Base-by-base conservation (phyloP, 2,329 filamentous ascomycete genomes). In the Paracorniculantispora psalliotae region DNA sequence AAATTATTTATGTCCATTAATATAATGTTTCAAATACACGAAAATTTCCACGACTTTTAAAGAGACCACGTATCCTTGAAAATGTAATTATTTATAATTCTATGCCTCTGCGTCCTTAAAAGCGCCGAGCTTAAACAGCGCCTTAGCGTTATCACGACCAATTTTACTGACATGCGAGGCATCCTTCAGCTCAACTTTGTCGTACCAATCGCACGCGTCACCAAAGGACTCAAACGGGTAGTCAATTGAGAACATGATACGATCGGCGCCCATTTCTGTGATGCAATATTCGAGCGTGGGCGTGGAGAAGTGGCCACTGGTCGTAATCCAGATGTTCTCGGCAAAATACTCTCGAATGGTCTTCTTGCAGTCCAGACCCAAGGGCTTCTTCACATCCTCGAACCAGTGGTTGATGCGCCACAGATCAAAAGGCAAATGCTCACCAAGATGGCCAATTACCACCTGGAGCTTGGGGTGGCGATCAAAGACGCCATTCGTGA, bases 301-400 rank as follows among this genome's bases (percentile, higher is more conserved):
- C 0, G 80, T 82, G 0, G 78, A 82, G 63, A 84, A 84, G 65
- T 84, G 78, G 0, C 81, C 82, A 58, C 73, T 77, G 0, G 81
- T 84, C 3, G 82, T 84, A 63, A 84, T 77, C 78, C 79, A 84
- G 59, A 84, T 71, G 66, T 84, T 84, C 41, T 76, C 63, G 23
- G 72, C 72, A 68, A 84, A 84, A 68, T 84, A 84, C 19, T 83
- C 75, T 21, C 73, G 73, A 63, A 78, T 75, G 0, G 74, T 77
- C 69, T 77, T 76, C 70, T 82, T 76, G 70, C 79, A 81, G 10
- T 67, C 65, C 7, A 78, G 67, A 4, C 75, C 78, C 1, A 80
- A 72, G 0, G 76, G 77, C 70, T 80, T 80, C 75, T 82, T 79
- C 48, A 80, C 67, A 43, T 83, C 79, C 59, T 83, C 81, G 57